phyloP scores from a whole-genome alignment of 495 filamentous ascomycete genomes.

The Parmelia sp. region DNA sequence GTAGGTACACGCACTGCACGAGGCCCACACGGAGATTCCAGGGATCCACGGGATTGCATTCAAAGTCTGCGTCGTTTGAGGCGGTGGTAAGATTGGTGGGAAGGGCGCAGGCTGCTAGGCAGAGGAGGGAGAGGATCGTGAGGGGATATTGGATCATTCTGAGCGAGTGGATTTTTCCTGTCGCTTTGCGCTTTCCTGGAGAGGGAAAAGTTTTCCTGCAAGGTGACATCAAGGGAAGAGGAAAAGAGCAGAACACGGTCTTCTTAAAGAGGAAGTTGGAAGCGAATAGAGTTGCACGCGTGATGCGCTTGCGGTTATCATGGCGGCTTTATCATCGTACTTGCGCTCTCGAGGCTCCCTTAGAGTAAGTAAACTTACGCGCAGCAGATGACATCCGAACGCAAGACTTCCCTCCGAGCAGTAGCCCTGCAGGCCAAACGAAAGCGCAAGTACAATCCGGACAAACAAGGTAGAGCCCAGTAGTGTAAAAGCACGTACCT shows the following conservation, averaged over 20 bases:
- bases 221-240: background rate
- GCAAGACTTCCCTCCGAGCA: background rate
- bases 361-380: too few species aligned
- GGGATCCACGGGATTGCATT: background rate
- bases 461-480: too few species aligned
- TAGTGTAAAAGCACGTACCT: too few species aligned
- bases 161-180: background rate
- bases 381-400: background rate
- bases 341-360: too few species aligned
- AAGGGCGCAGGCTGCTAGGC: background rate
- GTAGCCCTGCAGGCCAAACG: background rate
- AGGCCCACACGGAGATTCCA: too few species aligned
- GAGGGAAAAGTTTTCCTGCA: background rate
- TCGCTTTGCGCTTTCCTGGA: background rate
- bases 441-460: background rate
- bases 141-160: background rate
- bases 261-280: background rate
- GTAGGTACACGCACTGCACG: too few species aligned
- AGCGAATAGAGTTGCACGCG: background rate
- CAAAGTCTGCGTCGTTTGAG: background rate
- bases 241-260: background rate
- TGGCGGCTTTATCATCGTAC: background rate
- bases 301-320: background rate
- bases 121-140: background rate
- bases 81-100: background rate